These are phyloP conservation scores for Rhytidiadelphus loreus DNA, from an alignment of 225 moss, liverwort and hornwort species.

Conservation along the genomic window DNA sequence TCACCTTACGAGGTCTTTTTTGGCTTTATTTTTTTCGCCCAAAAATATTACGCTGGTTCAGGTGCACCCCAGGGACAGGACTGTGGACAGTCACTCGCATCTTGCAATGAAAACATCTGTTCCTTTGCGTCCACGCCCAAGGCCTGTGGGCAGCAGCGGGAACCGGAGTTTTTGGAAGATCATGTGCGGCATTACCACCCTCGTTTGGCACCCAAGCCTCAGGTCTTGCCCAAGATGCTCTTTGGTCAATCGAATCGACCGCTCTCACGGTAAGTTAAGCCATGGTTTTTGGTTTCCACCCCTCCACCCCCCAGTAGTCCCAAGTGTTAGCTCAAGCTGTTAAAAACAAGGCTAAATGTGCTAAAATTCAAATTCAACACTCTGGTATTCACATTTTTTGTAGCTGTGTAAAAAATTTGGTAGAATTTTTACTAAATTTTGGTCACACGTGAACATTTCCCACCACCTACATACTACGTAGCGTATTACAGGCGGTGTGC, in stretches of 20 bases:
- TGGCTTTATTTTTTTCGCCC: not conserved
- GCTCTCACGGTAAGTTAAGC: not conserved
- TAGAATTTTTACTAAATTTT: not conserved
- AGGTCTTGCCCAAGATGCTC: conserved; percentile 22
- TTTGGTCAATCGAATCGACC: not conserved
- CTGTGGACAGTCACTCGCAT: not conserved
- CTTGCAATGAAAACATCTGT: not conserved
- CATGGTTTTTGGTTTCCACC: not conserved
- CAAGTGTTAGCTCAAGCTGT: not conserved
- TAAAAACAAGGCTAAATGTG: not conserved
- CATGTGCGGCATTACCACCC: conserved; percentile 68
- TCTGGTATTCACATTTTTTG: too few species aligned
- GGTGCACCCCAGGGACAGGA: not conserved
- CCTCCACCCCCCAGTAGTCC: not conserved
- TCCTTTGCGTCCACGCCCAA: not conserved
- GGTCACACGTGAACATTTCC: not conserved
- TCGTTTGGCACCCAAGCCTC: conserved; percentile 37
- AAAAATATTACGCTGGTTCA: not conserved
- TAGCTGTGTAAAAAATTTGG: not conserved
- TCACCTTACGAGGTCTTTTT: not conserved
- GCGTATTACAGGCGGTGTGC: not conserved
- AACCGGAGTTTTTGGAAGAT: conserved; percentile 74
- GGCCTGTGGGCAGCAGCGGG: not conserved
- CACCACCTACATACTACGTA: not conserved
- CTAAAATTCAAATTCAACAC: not conserved